Conservation (phyloP, 2,329 filamentous ascomycete genomes). For the Monilinia laxa region DNA sequence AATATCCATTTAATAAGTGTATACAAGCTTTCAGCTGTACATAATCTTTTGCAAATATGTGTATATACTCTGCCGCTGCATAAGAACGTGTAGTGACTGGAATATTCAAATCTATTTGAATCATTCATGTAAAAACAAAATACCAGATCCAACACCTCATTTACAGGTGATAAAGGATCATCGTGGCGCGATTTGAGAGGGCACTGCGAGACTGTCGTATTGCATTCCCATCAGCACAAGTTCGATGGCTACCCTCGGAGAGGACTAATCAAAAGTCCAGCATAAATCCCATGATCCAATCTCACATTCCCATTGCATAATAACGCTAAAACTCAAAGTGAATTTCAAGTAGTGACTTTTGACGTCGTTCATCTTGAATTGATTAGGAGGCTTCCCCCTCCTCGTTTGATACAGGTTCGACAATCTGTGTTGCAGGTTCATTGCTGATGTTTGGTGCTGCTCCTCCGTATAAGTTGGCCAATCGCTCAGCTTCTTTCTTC, state of each 20-base stretch:
- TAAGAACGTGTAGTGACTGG: background rate
- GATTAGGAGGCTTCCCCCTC: conserved; percentile 32
- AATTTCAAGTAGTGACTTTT: conserved; percentile 10
- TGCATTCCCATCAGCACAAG: background rate
- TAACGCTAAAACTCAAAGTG: conserved; percentile 34
- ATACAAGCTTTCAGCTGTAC: background rate
- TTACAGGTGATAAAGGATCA: background rate
- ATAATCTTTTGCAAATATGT: background rate
- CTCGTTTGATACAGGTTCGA: conserved; percentile 25
- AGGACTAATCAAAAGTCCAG: background rate
- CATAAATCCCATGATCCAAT: conserved; percentile 1
- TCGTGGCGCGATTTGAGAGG: background rate
- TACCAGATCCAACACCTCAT: background rate
- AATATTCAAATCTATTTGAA: background rate
- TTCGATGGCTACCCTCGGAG: background rate
- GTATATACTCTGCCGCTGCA: background rate
- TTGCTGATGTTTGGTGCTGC: conserved; percentile 29
- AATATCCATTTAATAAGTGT: conserved; percentile 2
- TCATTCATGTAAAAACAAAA: background rate
- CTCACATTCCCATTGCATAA: conserved; percentile 26
- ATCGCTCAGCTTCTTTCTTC: conserved; percentile 74
- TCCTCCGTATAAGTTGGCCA: conserved; percentile 40
- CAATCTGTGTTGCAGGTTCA: conserved; percentile 24
- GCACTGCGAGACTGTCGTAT: background rate
- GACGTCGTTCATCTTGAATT: conserved; percentile 19